These are phyloP conservation scores for Eucalyptus victrix DNA, from an alignment of 345 rosid species.

Conservation along the genomic window DNA sequence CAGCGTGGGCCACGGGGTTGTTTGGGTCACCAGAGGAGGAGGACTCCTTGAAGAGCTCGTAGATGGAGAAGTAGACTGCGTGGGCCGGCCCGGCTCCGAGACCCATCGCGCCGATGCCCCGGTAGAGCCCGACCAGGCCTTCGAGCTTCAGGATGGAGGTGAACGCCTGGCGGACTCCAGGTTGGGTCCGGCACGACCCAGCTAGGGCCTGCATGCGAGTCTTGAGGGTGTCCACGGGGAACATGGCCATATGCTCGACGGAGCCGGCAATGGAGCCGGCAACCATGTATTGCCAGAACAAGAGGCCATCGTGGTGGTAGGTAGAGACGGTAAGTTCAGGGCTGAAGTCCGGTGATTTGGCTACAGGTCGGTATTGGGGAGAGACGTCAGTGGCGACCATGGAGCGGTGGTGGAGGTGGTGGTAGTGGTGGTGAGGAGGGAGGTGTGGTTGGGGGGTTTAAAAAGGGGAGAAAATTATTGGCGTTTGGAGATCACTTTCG, in stretches of 20 bases:
- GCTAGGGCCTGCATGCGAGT: constrained; percentile 95
- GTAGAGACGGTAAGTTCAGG: not conserved
- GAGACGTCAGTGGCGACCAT: constrained; percentile 37
- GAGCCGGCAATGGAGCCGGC: constrained; percentile 95
- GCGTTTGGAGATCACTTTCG: not conserved
- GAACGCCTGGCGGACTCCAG: constrained; percentile 37
- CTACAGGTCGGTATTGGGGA: constrained; percentile 35
- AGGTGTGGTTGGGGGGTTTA: not conserved
- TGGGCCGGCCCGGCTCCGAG: constrained; percentile 99
- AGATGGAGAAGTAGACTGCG: constrained; percentile 92
- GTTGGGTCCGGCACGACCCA: constrained; percentile 34
- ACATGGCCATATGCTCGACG: constrained; percentile 97
- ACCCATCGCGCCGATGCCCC: constrained; percentile 97
- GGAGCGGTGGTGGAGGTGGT: not conserved
- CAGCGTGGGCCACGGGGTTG: constrained; percentile 69
- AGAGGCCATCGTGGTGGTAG: constrained; percentile 31
- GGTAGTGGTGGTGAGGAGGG: not conserved
- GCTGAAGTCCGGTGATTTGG: not conserved
- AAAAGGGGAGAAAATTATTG: not conserved
- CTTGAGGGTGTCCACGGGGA: constrained; percentile 93
- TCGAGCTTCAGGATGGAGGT: constrained; percentile 51
- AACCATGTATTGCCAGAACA: constrained; percentile 86
- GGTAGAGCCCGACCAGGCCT: constrained; percentile 64
- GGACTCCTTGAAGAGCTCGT: constrained; percentile 63
- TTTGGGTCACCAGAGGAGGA: constrained; percentile 55